Conservation (phyloP, 768 basidiomycete genomes). For the Boletus sensibilis region DNA sequence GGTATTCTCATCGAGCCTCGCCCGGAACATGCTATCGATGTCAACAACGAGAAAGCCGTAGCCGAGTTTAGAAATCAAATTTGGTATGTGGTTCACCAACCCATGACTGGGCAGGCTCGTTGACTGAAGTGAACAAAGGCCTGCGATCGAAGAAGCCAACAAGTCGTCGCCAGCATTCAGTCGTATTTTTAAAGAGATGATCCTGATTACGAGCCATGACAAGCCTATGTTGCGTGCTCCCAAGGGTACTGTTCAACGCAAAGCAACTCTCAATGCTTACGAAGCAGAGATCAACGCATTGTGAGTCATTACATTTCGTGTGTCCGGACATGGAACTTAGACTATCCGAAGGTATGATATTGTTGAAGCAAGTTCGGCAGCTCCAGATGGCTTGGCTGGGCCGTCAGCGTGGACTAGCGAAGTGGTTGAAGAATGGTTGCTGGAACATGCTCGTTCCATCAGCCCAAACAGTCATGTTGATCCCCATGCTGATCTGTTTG, state of each 20-base stretch:
- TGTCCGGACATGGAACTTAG: not conserved
- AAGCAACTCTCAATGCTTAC: constrained; percentile 40
- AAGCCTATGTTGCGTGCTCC: constrained; percentile 46
- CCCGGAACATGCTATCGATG: constrained; percentile 17
- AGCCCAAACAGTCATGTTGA: constrained; percentile 7
- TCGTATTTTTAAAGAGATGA: constrained; percentile 53
- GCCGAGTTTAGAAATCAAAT: constrained; percentile 31
- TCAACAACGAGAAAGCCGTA: constrained; percentile 21
- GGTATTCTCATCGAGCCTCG: constrained; percentile 36
- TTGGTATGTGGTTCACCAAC: constrained; percentile 21
- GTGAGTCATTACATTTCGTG: constrained; percentile 24
- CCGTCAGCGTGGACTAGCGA: constrained; percentile 28
- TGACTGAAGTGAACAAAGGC: constrained; percentile 25
- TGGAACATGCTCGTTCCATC: constrained; percentile 23
- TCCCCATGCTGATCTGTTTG: constrained; percentile 26
- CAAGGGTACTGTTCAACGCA: constrained; percentile 47
- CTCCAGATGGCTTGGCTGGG: constrained; percentile 19
- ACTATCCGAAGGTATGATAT: constrained; percentile 29
- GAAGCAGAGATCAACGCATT: constrained; percentile 45
- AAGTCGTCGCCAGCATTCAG: constrained; percentile 40
- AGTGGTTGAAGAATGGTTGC: constrained; percentile 27
- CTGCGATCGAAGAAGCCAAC: constrained; percentile 46
- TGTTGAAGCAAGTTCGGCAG: constrained; percentile 28
- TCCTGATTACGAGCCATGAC: constrained; percentile 40
- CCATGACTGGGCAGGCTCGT: not conserved